Base-by-base conservation (phyloP, 2,329 filamentous ascomycete genomes). In the Alternaria sp. region DNA sequence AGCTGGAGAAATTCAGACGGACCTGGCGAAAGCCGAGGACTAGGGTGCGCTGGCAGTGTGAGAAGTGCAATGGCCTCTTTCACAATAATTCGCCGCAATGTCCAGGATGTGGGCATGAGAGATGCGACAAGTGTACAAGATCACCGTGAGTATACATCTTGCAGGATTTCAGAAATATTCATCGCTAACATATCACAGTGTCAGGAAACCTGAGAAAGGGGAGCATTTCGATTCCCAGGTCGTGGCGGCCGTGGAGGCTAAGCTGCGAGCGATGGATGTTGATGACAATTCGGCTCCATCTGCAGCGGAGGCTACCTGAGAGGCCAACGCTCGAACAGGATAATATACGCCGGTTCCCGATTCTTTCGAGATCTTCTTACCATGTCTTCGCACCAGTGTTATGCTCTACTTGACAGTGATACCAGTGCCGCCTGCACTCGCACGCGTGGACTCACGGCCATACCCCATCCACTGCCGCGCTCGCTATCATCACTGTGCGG, bases 221-320 rank as follows among this genome's bases (percentile, higher is more conserved):
- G 87, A 86, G 1, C 84, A 86, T 70, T 87, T 86, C 3, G 88
- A 91, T 72, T 87, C 88, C 1, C 86, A 87, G 11, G 78, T 91
- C 6, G 71, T 91, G 57, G 84, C 83, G 72, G 83, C 81, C 51
- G 81, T 91, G 19, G 85, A 90, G 68, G 84, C 81, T 54, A 89
- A 85, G 65, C 78, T 91, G 21, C 65, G 67, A 60, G 74, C 73
- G 3, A 68, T 79, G 7, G 66, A 68, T 8, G 69, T 78, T 17
- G 73, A 74, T 26, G 76, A 73, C 30, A 76, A 73, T 53, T 63
- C 61, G 9, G 61, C 57, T 5, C 65, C 67, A n/a, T 67, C 70
- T 19, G 69, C 62, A 32, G 54, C 63, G 15, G 67, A 71, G 57
- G 66, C 63, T 47, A 61, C 52, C 17, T 71, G 40, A 68, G 15